Base-by-base conservation (phyloP, 225 moss, liverwort and hornwort genomes). In the Climacium dendroides region DNA sequence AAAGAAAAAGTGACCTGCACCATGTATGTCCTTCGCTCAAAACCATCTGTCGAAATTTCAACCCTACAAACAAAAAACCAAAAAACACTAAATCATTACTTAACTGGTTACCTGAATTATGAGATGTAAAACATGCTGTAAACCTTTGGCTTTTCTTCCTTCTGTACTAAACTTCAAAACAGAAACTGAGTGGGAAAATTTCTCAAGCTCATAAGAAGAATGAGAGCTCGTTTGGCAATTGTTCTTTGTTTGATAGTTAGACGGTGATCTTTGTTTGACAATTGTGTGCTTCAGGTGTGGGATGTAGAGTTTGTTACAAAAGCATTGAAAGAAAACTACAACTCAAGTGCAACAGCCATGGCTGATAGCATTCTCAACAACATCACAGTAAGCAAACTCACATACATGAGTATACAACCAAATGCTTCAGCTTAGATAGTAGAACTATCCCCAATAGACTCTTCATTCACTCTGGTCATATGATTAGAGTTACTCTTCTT, bases 241-340 rank as follows among this genome's bases (percentile, higher is more conserved):
- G 34, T 34, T 45, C 47, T 82, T 54, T 19, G 20, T 22, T 69
- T 54, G 35, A 80, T 15, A 37, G 23, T 37, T 32, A 45, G 26
- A 57, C 12, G 6, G 29, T 69, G 80, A 35, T 1, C 50, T 48
- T 48, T 48, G 48, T 48, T 48, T 48, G 48, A 10, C 48, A 48
- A 60, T 66, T 78, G 55, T 80, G 63, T 48, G 75, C 39, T 58
- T 17, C 90, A 97, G 97, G 92, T 98, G 26, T 99, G 98, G 97
- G 98, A 99, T 83, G 91, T 70, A 11, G 98, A 99, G 83, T 87
- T 99, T 81, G 94, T 99, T 37, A 81, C 88, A 74, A 95, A 94
- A 83, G 92, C 92, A 47, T 92, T 93, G 54, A 91, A 91, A 90
- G 91, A 95, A 25, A 77, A 95, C 18, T 95, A 92, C 74, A 89